phyloP scores from a whole-genome alignment of 306 rosid species.

The Prunus mongolica region DNA sequence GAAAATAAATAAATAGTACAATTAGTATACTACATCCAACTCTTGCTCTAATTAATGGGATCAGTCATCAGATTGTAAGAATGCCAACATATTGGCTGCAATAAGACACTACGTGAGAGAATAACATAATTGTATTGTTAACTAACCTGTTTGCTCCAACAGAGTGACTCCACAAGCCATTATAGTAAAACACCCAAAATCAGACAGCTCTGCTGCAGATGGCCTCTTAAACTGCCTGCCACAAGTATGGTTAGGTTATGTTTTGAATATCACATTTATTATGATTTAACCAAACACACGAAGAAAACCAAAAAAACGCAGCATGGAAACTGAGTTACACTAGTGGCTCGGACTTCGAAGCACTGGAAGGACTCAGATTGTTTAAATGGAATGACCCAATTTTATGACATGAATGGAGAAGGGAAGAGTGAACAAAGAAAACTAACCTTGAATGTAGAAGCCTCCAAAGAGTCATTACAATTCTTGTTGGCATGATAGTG shows the following conservation, averaged over 20 bases:
- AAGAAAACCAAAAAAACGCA: not conserved
- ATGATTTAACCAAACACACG: conserved; percentile 11
- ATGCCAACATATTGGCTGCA: not conserved
- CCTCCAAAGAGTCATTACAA: conserved; percentile 73
- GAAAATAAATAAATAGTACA: conserved; percentile 3
- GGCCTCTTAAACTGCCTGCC: conserved; percentile 96
- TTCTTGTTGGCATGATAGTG: conserved; percentile 94
- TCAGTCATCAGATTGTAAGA: not conserved
- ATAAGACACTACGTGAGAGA: not conserved
- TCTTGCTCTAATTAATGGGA: not conserved
- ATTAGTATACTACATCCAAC: not conserved
- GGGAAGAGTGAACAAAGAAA: conserved; percentile 20
- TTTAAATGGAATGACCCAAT: not conserved
- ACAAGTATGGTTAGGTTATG: conserved; percentile 46
- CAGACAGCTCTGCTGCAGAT: conserved; percentile 80
- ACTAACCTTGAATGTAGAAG: conserved; percentile 68
- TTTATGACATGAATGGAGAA: conserved; percentile 17
- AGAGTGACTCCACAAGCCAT: conserved; percentile 82
- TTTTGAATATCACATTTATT: conserved; percentile 22
- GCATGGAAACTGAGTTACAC: not conserved
- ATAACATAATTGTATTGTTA: conserved; percentile 17
- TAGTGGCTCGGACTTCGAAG: not conserved
- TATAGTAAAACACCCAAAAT: conserved; percentile 82
- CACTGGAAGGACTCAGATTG: not conserved
- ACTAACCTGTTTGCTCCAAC: conserved; percentile 72